A percentile compares a stretch with the other conserved stretches of the same genome.
Evolutionary conservation across 495 filamentous ascomycete species (phyloP).

Genomic region (Massariosphaeria phaeospora): DNA sequence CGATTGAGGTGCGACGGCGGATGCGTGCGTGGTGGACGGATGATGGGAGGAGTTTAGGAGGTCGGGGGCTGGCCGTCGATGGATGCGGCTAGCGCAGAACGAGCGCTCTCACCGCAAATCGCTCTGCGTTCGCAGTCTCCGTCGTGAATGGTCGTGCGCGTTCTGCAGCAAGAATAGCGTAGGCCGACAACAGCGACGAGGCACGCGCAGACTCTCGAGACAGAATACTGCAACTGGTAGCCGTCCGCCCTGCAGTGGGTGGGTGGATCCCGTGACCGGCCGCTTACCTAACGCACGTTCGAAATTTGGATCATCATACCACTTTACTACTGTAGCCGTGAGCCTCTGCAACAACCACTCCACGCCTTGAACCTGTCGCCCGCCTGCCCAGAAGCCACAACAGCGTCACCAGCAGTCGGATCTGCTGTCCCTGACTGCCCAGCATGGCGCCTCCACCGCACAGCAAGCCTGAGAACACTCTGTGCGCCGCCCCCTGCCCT

Average conservation of each 20-base stretch:
- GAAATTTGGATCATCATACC: no score
- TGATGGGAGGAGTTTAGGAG: slow-evolving; percentile 7
- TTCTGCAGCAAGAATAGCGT: no score
- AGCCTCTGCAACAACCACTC: slow-evolving; percentile 6
- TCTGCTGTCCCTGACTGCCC: slow-evolving; percentile 41
- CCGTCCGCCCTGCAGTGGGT: neutral
- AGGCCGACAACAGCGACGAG: no score
- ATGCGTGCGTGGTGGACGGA: slow-evolving; percentile 19
- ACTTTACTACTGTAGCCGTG: no score
- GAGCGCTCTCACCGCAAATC: neutral
- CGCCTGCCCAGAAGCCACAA: slow-evolving; percentile 9
- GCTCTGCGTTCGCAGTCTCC: no score
- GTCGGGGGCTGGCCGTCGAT: neutral
- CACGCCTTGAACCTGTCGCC: slow-evolving; percentile 13
- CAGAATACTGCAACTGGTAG: neutral
- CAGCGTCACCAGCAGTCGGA: no score
- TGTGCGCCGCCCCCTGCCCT: slow-evolving; percentile 56
- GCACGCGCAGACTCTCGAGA: no score
- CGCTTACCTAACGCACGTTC: neutral
- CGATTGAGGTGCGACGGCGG: slow-evolving; percentile 12
- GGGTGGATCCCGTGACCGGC: slow-evolving; percentile 1
- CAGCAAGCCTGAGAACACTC: slow-evolving; percentile 97
- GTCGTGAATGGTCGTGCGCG: no score
- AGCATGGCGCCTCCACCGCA: slow-evolving; percentile 93
- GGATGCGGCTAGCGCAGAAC: slow-evolving; percentile 7